Percentiles rank a stretch among this genome's conserved stretches.
phyloP scores from a whole-genome alignment of 2,329 filamentous ascomycete species.

The Meredithiella fracta region DNA sequence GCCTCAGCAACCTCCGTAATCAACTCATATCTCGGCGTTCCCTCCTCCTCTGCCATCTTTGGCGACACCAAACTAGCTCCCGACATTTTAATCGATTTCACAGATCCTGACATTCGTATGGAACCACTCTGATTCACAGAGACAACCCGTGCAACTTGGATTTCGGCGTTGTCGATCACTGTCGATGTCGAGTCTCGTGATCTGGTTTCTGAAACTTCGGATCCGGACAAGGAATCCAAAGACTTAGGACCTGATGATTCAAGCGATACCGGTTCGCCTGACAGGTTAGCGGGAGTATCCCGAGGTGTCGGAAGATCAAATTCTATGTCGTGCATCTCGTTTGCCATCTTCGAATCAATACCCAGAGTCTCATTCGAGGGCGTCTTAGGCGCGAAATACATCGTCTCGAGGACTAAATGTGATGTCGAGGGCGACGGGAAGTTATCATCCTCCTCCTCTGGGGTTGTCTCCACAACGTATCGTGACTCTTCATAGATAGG shows the following conservation, averaged over 20 bases:
- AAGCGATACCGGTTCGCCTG: not conserved
- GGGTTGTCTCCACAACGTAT: not conserved
- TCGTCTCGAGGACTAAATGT: not conserved
- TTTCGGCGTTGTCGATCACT: not conserved
- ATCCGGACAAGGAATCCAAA: not conserved
- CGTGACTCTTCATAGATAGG: not conserved
- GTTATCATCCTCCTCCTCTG: not conserved
- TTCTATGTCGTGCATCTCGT: not conserved
- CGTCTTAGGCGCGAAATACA: not conserved
- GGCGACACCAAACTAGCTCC: not conserved
- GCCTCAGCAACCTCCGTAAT: not conserved
- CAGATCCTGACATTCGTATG: not conserved
- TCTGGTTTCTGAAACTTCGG: not conserved
- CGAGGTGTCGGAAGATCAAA: not conserved
- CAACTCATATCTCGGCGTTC: not conserved
- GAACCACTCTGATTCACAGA: constrained; percentile 1
- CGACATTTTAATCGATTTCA: not conserved
- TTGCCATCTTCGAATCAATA: not conserved
- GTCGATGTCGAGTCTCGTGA: not conserved
- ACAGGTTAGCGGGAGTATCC: not conserved
- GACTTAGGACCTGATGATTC: not conserved
- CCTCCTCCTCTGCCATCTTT: not conserved
- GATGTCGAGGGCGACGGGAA: not conserved
- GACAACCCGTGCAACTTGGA: constrained; percentile 1
- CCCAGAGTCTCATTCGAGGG: not conserved